phyloP scores from a whole-genome alignment of 257 asterid species.

The Nicotiana noctiflora region DNA sequence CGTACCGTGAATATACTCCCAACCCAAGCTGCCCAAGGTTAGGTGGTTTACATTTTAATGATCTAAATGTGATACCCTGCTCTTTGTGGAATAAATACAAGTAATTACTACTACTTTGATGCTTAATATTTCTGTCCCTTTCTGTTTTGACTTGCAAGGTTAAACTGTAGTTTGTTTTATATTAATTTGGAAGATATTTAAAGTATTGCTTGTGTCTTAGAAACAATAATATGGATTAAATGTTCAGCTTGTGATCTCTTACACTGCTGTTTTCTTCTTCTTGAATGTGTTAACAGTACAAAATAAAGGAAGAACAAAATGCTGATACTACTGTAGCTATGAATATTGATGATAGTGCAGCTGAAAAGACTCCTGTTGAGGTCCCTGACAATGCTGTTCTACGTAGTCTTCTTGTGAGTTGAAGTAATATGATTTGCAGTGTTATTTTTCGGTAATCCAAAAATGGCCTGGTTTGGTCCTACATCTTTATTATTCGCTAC shows the following conservation, averaged over 20 bases:
- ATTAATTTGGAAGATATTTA: background rate
- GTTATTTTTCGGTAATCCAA: slow-evolving; percentile 20
- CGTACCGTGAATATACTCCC: background rate
- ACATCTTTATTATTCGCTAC: slow-evolving; percentile 26
- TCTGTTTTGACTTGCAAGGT: background rate
- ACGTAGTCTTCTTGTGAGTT: slow-evolving; percentile 97
- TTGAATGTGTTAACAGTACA: slow-evolving; percentile 35
- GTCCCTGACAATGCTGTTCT: slow-evolving; percentile 54
- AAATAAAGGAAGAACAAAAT: slow-evolving; percentile 22
- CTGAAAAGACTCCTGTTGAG: slow-evolving; percentile 41
- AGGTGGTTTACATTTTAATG: background rate
- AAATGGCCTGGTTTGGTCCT: slow-evolving; percentile 18
- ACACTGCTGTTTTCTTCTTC: background rate
- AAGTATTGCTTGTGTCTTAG: background rate
- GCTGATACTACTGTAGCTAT: slow-evolving; percentile 20
- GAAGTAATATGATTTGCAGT: slow-evolving; percentile 29
- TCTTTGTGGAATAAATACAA: background rate
- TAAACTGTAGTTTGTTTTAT: background rate
- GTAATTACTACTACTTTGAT: background rate
- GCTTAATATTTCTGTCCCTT: background rate
- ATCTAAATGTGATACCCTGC: background rate
- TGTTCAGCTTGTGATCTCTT: background rate
- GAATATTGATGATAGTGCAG: slow-evolving; percentile 26
- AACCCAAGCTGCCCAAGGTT: background rate
- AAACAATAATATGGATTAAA: background rate